phyloP scores from a whole-genome alignment of 2,329 filamentous ascomycete genomes.

The Penicillium expansum region DNA sequence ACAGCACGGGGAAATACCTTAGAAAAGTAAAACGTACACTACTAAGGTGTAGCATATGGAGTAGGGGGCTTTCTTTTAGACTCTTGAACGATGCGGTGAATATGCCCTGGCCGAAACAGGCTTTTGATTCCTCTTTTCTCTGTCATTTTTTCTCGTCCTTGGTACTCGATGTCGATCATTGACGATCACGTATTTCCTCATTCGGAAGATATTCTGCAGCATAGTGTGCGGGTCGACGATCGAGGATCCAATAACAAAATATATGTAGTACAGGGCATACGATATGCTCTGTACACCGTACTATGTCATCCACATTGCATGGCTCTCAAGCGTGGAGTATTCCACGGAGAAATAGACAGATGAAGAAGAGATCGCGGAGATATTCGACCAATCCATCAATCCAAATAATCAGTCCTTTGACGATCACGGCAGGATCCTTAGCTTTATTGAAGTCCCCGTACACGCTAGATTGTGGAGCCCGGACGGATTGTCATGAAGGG shows the following conservation, averaged over 20 bases:
- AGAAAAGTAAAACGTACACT: neutral
- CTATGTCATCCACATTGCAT: neutral
- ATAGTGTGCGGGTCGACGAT: neutral
- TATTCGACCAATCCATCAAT: neutral
- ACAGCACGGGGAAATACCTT: neutral
- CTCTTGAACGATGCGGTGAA: neutral
- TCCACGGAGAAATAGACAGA: neutral
- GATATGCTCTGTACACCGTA: neutral
- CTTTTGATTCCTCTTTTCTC: neutral
- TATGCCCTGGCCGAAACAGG: neutral
- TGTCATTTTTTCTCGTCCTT: neutral
- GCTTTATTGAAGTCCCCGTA: neutral
- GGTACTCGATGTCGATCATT: neutral
- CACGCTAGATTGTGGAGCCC: slow-evolving; percentile 4
- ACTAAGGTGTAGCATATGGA: neutral
- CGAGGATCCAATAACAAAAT: neutral
- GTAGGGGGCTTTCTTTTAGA: neutral
- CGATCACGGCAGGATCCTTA: slow-evolving; percentile 1
- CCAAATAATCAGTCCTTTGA: neutral
- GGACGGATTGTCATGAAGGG: neutral
- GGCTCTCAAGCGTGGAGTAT: neutral
- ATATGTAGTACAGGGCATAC: too few relatives aligned
- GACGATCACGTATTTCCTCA: slow-evolving; percentile 3
- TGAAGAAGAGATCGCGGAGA: neutral
- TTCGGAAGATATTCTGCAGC: neutral